These are phyloP conservation scores for Letharia lupina DNA, from an alignment of 495 filamentous ascomycete genomes.

Conservation along the genomic window DNA sequence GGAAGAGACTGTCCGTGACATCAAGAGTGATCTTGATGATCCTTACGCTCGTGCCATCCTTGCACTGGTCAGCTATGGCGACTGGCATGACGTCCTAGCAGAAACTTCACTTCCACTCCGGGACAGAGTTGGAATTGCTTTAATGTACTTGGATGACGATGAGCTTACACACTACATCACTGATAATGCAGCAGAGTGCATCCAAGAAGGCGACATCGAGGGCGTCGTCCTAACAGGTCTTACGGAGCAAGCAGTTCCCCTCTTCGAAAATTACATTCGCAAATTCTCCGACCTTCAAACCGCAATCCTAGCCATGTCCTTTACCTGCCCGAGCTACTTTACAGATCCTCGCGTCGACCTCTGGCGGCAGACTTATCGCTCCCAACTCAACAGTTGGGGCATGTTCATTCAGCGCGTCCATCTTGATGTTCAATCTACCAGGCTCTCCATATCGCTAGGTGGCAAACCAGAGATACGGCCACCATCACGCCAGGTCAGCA, in stretches of 20 bases:
- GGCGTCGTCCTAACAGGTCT: slow-evolving; percentile 85
- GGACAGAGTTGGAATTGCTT: slow-evolving; percentile 77
- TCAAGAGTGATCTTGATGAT: slow-evolving; percentile 60
- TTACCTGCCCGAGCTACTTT: slow-evolving; percentile 74
- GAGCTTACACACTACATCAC: slow-evolving; percentile 66
- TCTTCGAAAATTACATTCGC: slow-evolving; percentile 79
- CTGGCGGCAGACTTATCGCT: slow-evolving; percentile 77
- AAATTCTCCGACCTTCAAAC: slow-evolving; percentile 88
- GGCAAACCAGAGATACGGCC: slow-evolving; percentile 57
- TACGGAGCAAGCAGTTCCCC: slow-evolving; percentile 63
- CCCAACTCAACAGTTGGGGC: slow-evolving; percentile 68
- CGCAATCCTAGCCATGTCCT: slow-evolving; percentile 72
- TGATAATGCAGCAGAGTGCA: slow-evolving; percentile 50
- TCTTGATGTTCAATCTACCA: slow-evolving; percentile 49
- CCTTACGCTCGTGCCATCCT: slow-evolving; percentile 83
- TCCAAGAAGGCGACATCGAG: slow-evolving; percentile 73
- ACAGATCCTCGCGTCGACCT: slow-evolving; percentile 63
- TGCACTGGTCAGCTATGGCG: slow-evolving; percentile 79
- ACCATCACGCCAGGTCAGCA: slow-evolving; percentile 64
- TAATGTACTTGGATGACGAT: slow-evolving; percentile 74
- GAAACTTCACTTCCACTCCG: slow-evolving; percentile 75
- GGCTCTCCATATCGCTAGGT: slow-evolving; percentile 49
- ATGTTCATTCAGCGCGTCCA: slow-evolving; percentile 54
- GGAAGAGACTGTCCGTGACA: slow-evolving; percentile 48
- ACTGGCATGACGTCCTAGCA: slow-evolving; percentile 76